phyloP scores from a whole-genome alignment of 2,329 filamentous ascomycete species.

The Colletotrichum lupini region DNA sequence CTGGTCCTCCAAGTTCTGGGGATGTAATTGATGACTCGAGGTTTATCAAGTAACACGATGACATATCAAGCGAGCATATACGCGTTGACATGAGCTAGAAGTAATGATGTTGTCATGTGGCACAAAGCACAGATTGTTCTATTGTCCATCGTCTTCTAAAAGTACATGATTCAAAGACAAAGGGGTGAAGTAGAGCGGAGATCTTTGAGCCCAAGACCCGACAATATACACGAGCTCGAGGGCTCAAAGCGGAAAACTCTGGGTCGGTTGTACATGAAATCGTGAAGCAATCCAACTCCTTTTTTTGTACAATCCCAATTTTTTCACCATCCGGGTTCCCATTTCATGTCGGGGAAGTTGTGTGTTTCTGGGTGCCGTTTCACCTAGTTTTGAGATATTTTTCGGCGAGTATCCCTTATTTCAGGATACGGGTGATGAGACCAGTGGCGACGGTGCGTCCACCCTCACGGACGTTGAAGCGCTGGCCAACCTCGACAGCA shows the following conservation, averaged over 20 bases:
- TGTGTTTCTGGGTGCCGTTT: constrained; percentile 27
- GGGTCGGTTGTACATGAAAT: constrained; percentile 40
- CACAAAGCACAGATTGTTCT: constrained; percentile 24
- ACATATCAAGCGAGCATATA: background rate
- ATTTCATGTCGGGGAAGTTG: constrained; percentile 4
- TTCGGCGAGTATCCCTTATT: constrained; percentile 53
- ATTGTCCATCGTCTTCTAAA: constrained; percentile 43
- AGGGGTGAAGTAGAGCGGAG: constrained; percentile 54
- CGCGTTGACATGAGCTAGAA: background rate
- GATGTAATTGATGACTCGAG: constrained; percentile 29
- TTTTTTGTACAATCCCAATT: constrained; percentile 36
- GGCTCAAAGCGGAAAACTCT: constrained; percentile 34
- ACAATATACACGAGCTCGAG: constrained; percentile 51
- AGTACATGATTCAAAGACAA: constrained; percentile 50
- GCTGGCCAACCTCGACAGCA: constrained; percentile 90
- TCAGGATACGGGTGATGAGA: constrained; percentile 79
- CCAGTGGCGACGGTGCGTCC: constrained; percentile 89
- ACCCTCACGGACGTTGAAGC: constrained; percentile 98
- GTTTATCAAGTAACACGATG: background rate
- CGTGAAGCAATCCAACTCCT: constrained; percentile 36
- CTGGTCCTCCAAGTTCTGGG: constrained; percentile 19
- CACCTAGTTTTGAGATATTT: constrained; percentile 10
- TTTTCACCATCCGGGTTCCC: constrained; percentile 16
- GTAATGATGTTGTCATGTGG: background rate
- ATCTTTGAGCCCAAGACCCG: constrained; percentile 47